Conservation (phyloP, 2,329 filamentous ascomycete genomes). For the Aspergillus costaricaensis region DNA sequence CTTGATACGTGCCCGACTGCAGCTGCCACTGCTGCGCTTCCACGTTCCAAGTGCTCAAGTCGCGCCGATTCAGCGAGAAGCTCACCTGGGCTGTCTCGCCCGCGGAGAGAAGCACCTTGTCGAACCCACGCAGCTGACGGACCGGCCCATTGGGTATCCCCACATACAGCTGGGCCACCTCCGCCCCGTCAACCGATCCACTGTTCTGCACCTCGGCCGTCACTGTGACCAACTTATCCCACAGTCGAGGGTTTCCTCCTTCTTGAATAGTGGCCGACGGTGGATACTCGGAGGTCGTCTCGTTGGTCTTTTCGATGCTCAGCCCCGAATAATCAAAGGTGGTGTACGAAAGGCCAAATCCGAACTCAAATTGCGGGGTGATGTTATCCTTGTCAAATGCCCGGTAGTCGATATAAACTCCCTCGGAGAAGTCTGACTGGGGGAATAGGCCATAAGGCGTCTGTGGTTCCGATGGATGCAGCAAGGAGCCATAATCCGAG, state of each 20-base stretch:
- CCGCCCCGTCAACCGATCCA: conserved; percentile 48
- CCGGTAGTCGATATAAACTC: conserved; percentile 57
- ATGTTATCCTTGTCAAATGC: conserved; percentile 50
- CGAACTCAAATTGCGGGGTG: conserved; percentile 41
- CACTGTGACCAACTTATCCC: conserved; percentile 51
- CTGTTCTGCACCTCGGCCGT: conserved; percentile 53
- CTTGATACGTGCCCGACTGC: conserved; percentile 17
- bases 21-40: conserved; percentile 28
- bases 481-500: conserved; percentile 54
- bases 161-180: conserved; percentile 59
- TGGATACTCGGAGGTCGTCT: conserved; percentile 13
- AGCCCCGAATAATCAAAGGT: conserved; percentile 25
- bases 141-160: conserved; percentile 36
- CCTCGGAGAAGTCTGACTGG: conserved; percentile 50
- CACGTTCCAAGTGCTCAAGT: conserved; percentile 34
- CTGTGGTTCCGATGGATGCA: conserved; percentile 18
- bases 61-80: conserved; percentile 46
- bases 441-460: conserved; percentile 23
- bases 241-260: conserved; percentile 58
- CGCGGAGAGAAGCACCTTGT: conserved; percentile 48
- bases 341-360: conserved; percentile 37
- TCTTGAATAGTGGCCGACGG: conserved; percentile 45
- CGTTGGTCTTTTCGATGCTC: conserved; percentile 6
- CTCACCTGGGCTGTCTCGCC: conserved; percentile 44
- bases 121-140: conserved; percentile 54